These are phyloP conservation scores for Stevia rebaudiana DNA, from an alignment of 140 eudicot species.

Conservation along the genomic window DNA sequence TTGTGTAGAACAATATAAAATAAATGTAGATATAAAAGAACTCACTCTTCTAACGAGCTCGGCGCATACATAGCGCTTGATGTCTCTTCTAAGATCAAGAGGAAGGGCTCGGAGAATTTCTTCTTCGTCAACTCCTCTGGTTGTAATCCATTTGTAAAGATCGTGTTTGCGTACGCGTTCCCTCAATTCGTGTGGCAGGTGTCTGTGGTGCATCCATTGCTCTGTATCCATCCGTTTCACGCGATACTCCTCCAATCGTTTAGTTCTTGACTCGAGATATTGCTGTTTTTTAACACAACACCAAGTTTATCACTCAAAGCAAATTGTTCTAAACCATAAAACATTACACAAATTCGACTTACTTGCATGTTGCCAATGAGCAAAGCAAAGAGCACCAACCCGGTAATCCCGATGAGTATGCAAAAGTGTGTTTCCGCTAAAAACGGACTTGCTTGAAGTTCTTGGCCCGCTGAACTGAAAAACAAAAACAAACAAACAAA, in stretches of 20 bases:
- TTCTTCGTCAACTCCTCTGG: slow-evolving; percentile 85
- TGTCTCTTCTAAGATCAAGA: slow-evolving; percentile 65
- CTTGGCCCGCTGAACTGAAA: slow-evolving; percentile 70
- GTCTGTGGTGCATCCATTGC: slow-evolving; percentile 93
- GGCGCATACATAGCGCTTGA: slow-evolving; percentile 74
- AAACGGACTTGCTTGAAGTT: slow-evolving; percentile 54
- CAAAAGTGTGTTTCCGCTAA: slow-evolving; percentile 59
- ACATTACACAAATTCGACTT: slow-evolving; percentile 14
- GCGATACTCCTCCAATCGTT: slow-evolving; percentile 74
- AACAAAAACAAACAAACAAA: not conserved
- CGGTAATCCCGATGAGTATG: slow-evolving; percentile 54
- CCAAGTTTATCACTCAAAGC: not conserved
- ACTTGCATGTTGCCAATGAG: slow-evolving; percentile 97
- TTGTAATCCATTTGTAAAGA: slow-evolving; percentile 72
- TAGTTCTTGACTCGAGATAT: slow-evolving; percentile 70
- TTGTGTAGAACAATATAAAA: not conserved
- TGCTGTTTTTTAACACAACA: slow-evolving; percentile 36
- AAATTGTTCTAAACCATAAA: not conserved
- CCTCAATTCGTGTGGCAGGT: slow-evolving; percentile 58
- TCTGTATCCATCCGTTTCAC: slow-evolving; percentile 78
- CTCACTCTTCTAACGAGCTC: slow-evolving; percentile 79
- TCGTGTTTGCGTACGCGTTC: slow-evolving; percentile 60
- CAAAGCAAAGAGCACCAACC: slow-evolving; percentile 66
- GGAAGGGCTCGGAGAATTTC: slow-evolving; percentile 57
- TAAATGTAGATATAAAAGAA: not conserved